Evolutionary conservation across 805 yeast genomes (phyloP).

Genomic region (Ogataea henricii): DNA sequence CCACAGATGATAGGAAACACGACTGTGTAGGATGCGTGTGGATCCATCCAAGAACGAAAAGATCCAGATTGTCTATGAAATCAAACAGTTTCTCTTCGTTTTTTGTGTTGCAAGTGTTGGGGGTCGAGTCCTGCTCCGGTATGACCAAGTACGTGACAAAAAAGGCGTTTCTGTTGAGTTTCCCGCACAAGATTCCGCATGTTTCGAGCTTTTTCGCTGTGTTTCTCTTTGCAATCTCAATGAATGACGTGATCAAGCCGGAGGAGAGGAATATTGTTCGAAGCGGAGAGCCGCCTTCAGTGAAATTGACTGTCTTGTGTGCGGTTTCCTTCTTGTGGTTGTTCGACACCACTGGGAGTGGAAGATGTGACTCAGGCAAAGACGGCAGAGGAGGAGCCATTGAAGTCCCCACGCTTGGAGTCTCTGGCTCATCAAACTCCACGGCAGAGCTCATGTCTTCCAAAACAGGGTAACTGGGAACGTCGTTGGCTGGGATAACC

Average conservation of each 20-base stretch:
- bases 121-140: constrained; percentile 64
- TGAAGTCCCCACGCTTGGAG: background rate
- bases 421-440: background rate
- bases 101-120: constrained; percentile 62
- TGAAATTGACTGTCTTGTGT: constrained; percentile 43
- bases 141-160: constrained; percentile 61
- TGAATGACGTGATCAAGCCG: constrained; percentile 44
- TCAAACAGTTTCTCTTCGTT: constrained; percentile 61
- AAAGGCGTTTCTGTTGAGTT: constrained; percentile 59
- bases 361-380: background rate
- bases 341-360: background rate
- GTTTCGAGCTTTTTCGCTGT: constrained; percentile 58
- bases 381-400: constrained; percentile 13
- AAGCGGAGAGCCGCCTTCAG: constrained; percentile 60
- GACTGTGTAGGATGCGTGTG: constrained; percentile 76
- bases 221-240: constrained; percentile 49
- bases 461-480: constrained; percentile 24
- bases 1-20: constrained; percentile 68
- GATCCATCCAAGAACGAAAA: constrained; percentile 73
- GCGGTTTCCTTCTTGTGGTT: constrained; percentile 17
- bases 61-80: constrained; percentile 53
- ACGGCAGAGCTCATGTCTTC: constrained; percentile 16
- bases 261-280: constrained; percentile 54
- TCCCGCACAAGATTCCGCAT: constrained; percentile 68
- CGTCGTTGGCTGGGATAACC: constrained; percentile 4